Evolutionary conservation across 2,329 filamentous ascomycete genomes (phyloP).

Genomic region (Didymella arachidicola): DNA sequence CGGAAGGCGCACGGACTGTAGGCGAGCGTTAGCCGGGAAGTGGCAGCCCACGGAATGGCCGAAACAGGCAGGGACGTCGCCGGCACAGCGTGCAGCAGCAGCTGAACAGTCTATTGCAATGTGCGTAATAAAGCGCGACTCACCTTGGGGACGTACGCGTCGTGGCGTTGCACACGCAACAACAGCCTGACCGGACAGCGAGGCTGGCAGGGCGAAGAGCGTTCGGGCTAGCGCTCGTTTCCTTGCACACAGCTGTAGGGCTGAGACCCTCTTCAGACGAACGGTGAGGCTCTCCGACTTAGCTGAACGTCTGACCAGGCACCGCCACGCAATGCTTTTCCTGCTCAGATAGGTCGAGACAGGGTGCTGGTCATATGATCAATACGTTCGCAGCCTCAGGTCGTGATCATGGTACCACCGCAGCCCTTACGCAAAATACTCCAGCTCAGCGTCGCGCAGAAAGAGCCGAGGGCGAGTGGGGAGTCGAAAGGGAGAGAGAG

Average conservation of each 20-base stretch:
- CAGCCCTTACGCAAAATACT: constrained; percentile 35
- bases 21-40: constrained; percentile 24
- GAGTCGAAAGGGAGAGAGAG: constrained; percentile 25
- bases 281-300: constrained; percentile 25
- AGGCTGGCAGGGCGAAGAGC: constrained; percentile 29
- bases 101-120: constrained; percentile 10
- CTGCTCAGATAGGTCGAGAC: constrained; percentile 14
- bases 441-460: constrained; percentile 29
- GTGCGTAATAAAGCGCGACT: constrained; percentile 23
- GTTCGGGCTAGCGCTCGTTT: constrained; percentile 19
- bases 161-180: constrained; percentile 8
- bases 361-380: constrained; percentile 24
- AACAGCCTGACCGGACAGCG: constrained; percentile 21
- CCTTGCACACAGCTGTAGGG: constrained; percentile 21
- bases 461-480: constrained; percentile 19
- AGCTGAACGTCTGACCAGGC: constrained; percentile 29
- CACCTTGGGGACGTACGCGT: constrained; percentile 23
- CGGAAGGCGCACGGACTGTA: constrained; percentile 27
- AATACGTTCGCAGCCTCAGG: constrained; percentile 17
- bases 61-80: constrained; percentile 35
- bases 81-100: constrained; percentile 16
- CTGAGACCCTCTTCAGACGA: constrained; percentile 19
- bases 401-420: constrained; percentile 42
- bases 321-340: constrained; percentile 32
- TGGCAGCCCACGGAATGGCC: constrained; percentile 29